Evolutionary conservation across 2,329 filamentous ascomycete species (phyloP).

Genomic region (Trichoderma endophyticum): DNA sequence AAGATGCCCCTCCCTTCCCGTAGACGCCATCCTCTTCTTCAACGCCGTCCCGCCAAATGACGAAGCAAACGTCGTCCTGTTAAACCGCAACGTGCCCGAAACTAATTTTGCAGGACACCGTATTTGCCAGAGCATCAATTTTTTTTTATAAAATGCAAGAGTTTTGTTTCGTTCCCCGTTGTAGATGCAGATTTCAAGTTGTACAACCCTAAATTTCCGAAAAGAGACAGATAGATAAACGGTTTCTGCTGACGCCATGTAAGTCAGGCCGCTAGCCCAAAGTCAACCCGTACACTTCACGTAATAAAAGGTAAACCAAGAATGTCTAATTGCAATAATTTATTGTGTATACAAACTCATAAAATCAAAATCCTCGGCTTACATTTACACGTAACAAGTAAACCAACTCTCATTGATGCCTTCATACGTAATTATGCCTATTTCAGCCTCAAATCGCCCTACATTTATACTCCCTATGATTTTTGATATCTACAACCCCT

Average conservation of each 20-base stretch:
- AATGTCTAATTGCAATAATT: not conserved
- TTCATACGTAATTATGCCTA: not conserved
- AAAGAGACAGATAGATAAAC: not conserved
- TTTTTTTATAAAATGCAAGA: not conserved
- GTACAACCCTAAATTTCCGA: not conserved
- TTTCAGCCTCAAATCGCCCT: not conserved
- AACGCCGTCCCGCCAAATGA: not conserved
- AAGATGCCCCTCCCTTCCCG: conserved; percentile 5
- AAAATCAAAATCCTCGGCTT: not conserved
- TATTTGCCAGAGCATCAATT: not conserved
- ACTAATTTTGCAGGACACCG: not conserved
- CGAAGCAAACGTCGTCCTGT: not conserved
- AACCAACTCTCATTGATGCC: conserved; percentile 1
- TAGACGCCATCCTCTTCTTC: not conserved
- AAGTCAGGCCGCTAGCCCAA: not conserved
- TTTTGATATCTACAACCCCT: conserved; percentile 15
- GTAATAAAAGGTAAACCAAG: not conserved
- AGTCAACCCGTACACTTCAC: not conserved
- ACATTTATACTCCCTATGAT: not conserved
- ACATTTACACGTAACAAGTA: not conserved
- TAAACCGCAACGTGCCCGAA: not conserved
- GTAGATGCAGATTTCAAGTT: not conserved
- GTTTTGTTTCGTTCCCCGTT: not conserved
- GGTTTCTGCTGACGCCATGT: not conserved
- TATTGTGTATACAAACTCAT: not conserved